Conservation (phyloP, 371 early-diverging fungal genomes). For the Mortierella sp. region DNA sequence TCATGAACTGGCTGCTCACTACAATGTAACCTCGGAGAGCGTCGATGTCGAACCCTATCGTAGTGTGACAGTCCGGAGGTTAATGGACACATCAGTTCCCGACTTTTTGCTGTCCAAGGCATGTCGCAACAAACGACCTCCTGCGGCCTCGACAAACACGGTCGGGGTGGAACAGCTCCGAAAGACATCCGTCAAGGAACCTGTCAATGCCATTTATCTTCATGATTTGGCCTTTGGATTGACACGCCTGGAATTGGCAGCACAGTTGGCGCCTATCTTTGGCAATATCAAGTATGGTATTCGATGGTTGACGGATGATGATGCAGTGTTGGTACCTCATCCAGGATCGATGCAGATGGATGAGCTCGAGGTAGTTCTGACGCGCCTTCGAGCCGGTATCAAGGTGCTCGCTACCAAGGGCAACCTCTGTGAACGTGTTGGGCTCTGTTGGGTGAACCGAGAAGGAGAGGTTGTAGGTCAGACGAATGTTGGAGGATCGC, state of each 20-base stretch:
- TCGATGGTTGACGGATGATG: slow-evolving; percentile 66
- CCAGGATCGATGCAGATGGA: slow-evolving; percentile 59
- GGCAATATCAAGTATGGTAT: slow-evolving; percentile 58
- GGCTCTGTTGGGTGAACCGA: slow-evolving; percentile 70
- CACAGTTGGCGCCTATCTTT: slow-evolving; percentile 53
- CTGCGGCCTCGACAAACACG: slow-evolving; percentile 4
- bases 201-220: slow-evolving; percentile 67
- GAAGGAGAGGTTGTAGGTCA: slow-evolving; percentile 58
- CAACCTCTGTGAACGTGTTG: slow-evolving; percentile 59
- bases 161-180: slow-evolving; percentile 40
- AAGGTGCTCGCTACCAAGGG: slow-evolving; percentile 49
- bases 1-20: slow-evolving; percentile 75
- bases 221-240: slow-evolving; percentile 67
- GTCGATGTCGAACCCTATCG: slow-evolving; percentile 81
- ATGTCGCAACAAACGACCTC: slow-evolving; percentile 35
- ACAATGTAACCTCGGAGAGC: slow-evolving; percentile 71
- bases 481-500: slow-evolving; percentile 35
- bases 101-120: slow-evolving; percentile 46
- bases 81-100: slow-evolving; percentile 52
- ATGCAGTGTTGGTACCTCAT: slow-evolving; percentile 60
- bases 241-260: slow-evolving; percentile 60
- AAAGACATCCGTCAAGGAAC: slow-evolving; percentile 44
- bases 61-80: slow-evolving; percentile 72
- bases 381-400: slow-evolving; percentile 58
- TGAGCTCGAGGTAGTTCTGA: slow-evolving; percentile 60